These are phyloP conservation scores for Phytopythium cucurbitacearum DNA, from an alignment of 352 stramenopile species.

Conservation along the genomic window DNA sequence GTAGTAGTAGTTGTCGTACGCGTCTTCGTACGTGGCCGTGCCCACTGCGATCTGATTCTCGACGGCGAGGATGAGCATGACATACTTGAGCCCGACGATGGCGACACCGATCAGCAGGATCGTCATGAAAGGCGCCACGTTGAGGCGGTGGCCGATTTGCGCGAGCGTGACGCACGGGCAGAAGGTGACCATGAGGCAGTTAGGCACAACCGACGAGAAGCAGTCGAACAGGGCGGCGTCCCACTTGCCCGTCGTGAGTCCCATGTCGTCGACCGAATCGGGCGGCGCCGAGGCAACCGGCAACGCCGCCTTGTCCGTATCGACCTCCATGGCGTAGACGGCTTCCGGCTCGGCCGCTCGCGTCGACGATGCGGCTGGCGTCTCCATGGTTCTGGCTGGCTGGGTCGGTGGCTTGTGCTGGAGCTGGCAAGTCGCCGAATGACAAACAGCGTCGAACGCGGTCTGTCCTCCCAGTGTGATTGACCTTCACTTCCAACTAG, in stretches of 20 bases:
- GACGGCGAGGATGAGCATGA: slow-evolving; percentile 4
- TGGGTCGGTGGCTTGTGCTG: too few species aligned
- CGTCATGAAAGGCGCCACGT: slow-evolving; percentile 7
- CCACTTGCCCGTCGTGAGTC: slow-evolving; percentile 13
- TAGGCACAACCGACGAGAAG: slow-evolving; percentile 31
- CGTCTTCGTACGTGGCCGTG: not conserved
- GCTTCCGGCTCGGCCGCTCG: not conserved
- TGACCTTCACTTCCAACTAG: too few species aligned
- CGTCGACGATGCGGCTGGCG: not conserved
- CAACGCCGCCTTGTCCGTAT: slow-evolving; percentile 1
- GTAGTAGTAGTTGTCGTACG: slow-evolving; percentile 5
- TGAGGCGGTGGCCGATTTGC: slow-evolving; percentile 27
- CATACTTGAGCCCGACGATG: slow-evolving; percentile 1
- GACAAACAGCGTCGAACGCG: too few species aligned
- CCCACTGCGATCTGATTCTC: not conserved
- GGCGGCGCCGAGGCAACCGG: not conserved
- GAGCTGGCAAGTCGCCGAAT: too few species aligned
- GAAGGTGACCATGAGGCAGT: slow-evolving; percentile 31
- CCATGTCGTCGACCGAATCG: not conserved
- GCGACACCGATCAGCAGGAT: not conserved
- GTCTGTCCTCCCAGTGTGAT: too few species aligned
- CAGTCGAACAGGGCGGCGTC: slow-evolving; percentile 24
- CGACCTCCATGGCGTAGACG: slow-evolving; percentile 4
- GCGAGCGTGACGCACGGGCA: slow-evolving; percentile 32
- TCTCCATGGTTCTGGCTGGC: not conserved